Base-by-base conservation (phyloP, 2,329 filamentous ascomycete genomes). In the Curvularia lunata region DNA sequence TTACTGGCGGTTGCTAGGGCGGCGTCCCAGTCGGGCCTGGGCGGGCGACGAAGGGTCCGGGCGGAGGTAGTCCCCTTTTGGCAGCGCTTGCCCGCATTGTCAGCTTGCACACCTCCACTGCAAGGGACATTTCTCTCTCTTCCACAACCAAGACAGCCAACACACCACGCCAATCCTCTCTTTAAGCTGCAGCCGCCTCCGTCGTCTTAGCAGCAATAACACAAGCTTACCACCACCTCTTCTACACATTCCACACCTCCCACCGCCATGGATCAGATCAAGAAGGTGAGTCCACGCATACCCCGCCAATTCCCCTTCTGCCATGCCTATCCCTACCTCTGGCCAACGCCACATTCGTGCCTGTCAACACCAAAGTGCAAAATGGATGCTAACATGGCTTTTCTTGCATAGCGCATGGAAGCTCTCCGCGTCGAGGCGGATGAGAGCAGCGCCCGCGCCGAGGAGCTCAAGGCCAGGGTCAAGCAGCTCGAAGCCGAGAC, bases 401-500 rank as follows among this genome's bases (percentile, higher is more conserved):
- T 47, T 60, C 13, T 56, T 56, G 62, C 59, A 60, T 74, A 97
- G 94, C 94, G 92, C 89, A 94, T 97, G 91, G 90, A 90, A 84
- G 85, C 89, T 80, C 92, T 99, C 83, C 93, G 94, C 78, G 82
- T 94, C 81, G 92, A 98, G 86, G 91, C 92, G 75, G 95, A 98
- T 76, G 90, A 95, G 78, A 88, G 91, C 65, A 82, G 87, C 66
- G 81, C 84, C 77, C 90, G 94, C 83, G 89, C 89, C 65, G 91
- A 97, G 77, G 94, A 98, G 82, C 87, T 96, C 68, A 88, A 95
- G 82, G 68, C 80, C 72, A 93, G 91, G 82, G 86, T 97, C 82
- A 98, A 97, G 86, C 79, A 82, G 53, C 86, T 98, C 65, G 93
- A 99, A 83, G 90, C 97, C 81, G 94, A 98, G 83, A 97, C 92